Evolutionary conservation across 2,329 filamentous ascomycete species (phyloP).

Genomic region (Nothophoma quercina): DNA sequence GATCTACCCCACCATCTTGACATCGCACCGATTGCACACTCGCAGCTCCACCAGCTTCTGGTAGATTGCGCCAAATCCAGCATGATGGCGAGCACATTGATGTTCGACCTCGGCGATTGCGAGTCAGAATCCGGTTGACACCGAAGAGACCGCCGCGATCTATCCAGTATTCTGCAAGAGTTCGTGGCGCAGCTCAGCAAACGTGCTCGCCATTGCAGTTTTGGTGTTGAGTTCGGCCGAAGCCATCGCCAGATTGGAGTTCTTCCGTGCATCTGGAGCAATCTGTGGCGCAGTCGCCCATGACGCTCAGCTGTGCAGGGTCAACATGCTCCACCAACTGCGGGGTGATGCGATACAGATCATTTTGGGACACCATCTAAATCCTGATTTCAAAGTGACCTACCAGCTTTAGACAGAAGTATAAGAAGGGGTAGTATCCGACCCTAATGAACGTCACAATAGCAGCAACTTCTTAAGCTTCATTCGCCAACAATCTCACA

Average conservation of each 20-base stretch:
- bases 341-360: constrained; percentile 12
- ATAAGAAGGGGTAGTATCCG: constrained; percentile 5
- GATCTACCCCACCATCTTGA: constrained; percentile 13
- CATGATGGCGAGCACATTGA: constrained; percentile 2
- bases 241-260: constrained; percentile 3
- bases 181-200: constrained; percentile 7
- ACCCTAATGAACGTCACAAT: neutral
- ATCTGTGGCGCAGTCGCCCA: constrained; percentile 17
- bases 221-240: constrained; percentile 14
- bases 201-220: neutral
- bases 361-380: neutral
- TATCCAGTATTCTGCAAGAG: neutral
- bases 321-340: constrained; percentile 17
- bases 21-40: constrained; percentile 10
- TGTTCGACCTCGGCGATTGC: neutral
- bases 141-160: neutral
- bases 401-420: neutral
- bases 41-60: neutral
- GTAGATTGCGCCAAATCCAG: neutral
- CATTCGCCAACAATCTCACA: neutral
- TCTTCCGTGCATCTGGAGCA: constrained; percentile 11
- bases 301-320: constrained; percentile 16
- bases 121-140: neutral
- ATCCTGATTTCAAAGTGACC: constrained; percentile 1
- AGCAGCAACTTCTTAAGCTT: neutral